Conservation (phyloP, 768 basidiomycete genomes). For the Suillus variegatus region DNA sequence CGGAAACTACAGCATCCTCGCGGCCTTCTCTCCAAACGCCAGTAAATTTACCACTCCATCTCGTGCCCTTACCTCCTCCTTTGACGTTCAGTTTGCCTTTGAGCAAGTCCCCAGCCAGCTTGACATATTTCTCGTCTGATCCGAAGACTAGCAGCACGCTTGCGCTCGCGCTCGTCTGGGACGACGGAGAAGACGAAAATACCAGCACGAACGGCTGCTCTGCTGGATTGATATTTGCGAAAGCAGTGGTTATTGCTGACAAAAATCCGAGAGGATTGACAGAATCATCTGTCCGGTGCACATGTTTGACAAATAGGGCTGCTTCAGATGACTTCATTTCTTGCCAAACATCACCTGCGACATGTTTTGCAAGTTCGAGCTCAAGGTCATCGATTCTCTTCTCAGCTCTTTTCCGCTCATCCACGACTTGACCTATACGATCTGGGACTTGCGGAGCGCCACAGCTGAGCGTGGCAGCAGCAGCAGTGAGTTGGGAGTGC, state of each 20-base stretch:
- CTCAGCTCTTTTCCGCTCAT: slow-evolving; percentile 64
- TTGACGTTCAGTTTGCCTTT: slow-evolving; percentile 62
- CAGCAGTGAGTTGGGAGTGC: slow-evolving; percentile 54
- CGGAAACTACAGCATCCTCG: slow-evolving; percentile 21
- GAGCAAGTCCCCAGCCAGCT: slow-evolving; percentile 55
- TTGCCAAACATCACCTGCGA: slow-evolving; percentile 43
- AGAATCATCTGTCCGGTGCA: slow-evolving; percentile 65
- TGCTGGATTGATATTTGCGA: slow-evolving; percentile 29
- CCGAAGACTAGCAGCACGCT: slow-evolving; percentile 63
- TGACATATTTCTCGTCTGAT: slow-evolving; percentile 59
- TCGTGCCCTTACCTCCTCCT: slow-evolving; percentile 75
- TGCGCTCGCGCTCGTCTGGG: slow-evolving; percentile 48
- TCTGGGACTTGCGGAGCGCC: slow-evolving; percentile 67
- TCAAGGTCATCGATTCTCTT: slow-evolving; percentile 74
- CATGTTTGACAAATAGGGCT: slow-evolving; percentile 44
- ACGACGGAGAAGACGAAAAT: slow-evolving; percentile 65
- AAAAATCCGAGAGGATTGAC: slow-evolving; percentile 60
- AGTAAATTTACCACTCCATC: slow-evolving; percentile 74
- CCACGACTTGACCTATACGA: slow-evolving; percentile 65
- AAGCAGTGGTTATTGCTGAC: slow-evolving; percentile 53
- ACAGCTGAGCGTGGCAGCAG: slow-evolving; percentile 67
- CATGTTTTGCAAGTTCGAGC: slow-evolving; percentile 54
- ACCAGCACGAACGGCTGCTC: slow-evolving; percentile 45
- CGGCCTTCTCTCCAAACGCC: slow-evolving; percentile 40
- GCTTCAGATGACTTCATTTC: slow-evolving; percentile 33